Evolutionary conservation across 164 flowering plant genomes (phyloP).

Genomic region (Paratinospora sagittata): DNA sequence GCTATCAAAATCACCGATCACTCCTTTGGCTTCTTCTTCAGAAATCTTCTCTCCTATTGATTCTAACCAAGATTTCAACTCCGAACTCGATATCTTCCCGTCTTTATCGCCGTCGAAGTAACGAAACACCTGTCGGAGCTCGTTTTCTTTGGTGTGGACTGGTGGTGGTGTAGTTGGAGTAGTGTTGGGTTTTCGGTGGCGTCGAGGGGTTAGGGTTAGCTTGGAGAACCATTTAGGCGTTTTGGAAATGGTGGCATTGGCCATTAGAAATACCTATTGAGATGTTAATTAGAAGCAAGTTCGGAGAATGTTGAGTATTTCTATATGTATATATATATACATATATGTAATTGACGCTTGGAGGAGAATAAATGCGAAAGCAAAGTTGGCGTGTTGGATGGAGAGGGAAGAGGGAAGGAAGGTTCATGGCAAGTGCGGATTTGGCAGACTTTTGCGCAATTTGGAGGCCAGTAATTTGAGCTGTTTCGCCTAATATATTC

Average conservation of each 20-base stretch:
- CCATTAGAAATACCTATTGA: slow-evolving; percentile 4
- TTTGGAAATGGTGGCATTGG: slow-evolving; percentile 12
- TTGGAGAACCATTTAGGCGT: slow-evolving; percentile 23
- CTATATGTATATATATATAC: too few species aligned
- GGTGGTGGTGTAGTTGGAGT: slow-evolving; percentile 1
- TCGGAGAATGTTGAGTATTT: neutral
- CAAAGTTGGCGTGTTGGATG: neutral
- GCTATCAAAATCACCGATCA: slow-evolving; percentile 41
- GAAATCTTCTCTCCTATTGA: slow-evolving; percentile 66
- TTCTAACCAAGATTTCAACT: slow-evolving; percentile 45
- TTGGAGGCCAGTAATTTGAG: neutral
- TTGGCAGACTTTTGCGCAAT: neutral
- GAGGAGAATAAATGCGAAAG: neutral
- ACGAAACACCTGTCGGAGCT: slow-evolving; percentile 42
- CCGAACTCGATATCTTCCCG: slow-evolving; percentile 60
- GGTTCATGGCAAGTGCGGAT: slow-evolving; percentile 34
- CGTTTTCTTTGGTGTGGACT: slow-evolving; percentile 18
- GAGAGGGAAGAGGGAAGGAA: slow-evolving; percentile 16
- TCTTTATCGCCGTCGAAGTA: slow-evolving; percentile 61
- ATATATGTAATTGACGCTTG: too few species aligned
- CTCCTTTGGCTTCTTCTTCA: slow-evolving; percentile 38
- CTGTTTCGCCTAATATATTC: neutral
- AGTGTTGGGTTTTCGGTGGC: neutral
- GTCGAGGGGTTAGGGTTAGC: slow-evolving; percentile 13
- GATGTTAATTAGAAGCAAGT: neutral